phyloP scores from a whole-genome alignment of 495 filamentous ascomycete species.

The Cladorrhinum samala region DNA sequence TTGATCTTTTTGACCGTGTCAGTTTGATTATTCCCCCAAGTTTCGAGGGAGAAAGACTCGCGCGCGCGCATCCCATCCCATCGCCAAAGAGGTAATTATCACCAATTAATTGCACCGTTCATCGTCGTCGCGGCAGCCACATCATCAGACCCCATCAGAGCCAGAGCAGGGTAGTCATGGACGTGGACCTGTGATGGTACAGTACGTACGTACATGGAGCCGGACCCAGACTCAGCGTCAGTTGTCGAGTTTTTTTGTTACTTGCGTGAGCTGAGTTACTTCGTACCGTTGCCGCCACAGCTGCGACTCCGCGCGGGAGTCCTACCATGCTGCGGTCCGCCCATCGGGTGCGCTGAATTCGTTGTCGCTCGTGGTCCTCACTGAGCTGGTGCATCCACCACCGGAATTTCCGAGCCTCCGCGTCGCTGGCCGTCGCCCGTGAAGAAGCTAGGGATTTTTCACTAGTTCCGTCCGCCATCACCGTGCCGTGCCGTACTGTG shows the following conservation, averaged over 20 bases:
- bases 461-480: too few relatives aligned
- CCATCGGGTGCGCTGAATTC: too few relatives aligned
- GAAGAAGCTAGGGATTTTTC: too few relatives aligned
- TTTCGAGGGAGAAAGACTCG: not conserved
- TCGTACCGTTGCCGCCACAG: too few relatives aligned
- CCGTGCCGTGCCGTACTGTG: too few relatives aligned
- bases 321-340: too few relatives aligned
- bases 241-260: too few relatives aligned
- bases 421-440: not conserved
- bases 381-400: not conserved
- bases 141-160: not conserved
- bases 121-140: not conserved
- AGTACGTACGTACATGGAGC: not conserved
- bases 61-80: conserved; percentile 4
- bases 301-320: too few relatives aligned
- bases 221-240: too few relatives aligned
- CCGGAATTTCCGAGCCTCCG: not conserved
- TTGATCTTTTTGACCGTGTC: conserved; percentile 6
- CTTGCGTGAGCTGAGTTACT: too few relatives aligned
- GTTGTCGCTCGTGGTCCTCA: not conserved
- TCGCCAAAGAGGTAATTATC: conserved; percentile 13
- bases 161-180: too few relatives aligned
- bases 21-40: conserved; percentile 10
- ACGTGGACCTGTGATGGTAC: not conserved
- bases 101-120: conserved; percentile 6